Conservation (phyloP, 2,329 filamentous ascomycete genomes). For the Huntiella savannae region DNA sequence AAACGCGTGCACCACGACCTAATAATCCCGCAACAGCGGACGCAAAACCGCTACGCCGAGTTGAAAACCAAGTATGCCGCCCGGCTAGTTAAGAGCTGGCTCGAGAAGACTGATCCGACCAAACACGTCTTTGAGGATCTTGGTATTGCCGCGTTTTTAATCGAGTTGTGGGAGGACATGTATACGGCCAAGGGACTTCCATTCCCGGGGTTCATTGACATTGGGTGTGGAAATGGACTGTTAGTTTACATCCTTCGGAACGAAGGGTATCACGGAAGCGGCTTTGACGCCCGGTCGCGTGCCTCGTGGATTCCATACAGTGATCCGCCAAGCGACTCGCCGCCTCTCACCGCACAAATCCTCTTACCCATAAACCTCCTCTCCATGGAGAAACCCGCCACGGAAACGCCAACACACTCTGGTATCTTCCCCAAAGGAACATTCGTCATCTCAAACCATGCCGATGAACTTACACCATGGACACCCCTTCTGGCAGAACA, state of each 20-base stretch:
- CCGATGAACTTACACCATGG: slow-evolving; percentile 90
- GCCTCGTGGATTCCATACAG: slow-evolving; percentile 70
- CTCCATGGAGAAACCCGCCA: slow-evolving; percentile 12
- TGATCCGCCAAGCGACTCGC: neutral
- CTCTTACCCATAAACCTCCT: slow-evolving; percentile 25
- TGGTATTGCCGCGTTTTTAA: slow-evolving; percentile 74
- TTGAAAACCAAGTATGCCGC: slow-evolving; percentile 68
- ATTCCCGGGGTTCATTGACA: slow-evolving; percentile 87
- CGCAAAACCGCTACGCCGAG: slow-evolving; percentile 65
- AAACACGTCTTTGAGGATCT: slow-evolving; percentile 96
- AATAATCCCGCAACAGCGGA: slow-evolving; percentile 52
- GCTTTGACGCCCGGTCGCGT: slow-evolving; percentile 72
- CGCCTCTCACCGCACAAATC: slow-evolving; percentile 25
- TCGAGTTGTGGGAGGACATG: slow-evolving; percentile 79
- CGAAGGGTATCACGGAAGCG: slow-evolving; percentile 73
- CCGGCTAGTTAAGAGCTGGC: slow-evolving; percentile 54
- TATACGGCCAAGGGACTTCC: slow-evolving; percentile 28
- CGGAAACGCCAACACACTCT: slow-evolving; percentile 19
- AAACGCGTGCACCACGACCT: slow-evolving; percentile 74
- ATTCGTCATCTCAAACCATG: slow-evolving; percentile 94
- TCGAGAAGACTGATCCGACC: slow-evolving; percentile 64
- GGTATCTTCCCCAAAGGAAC: slow-evolving; percentile 56
- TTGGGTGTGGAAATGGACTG: slow-evolving; percentile 88
- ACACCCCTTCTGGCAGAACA: slow-evolving; percentile 71
- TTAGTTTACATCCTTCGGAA: slow-evolving; percentile 63